These are phyloP conservation scores for Xylaria sp. DNA, from an alignment of 2,329 filamentous ascomycete genomes.

Conservation along the genomic window DNA sequence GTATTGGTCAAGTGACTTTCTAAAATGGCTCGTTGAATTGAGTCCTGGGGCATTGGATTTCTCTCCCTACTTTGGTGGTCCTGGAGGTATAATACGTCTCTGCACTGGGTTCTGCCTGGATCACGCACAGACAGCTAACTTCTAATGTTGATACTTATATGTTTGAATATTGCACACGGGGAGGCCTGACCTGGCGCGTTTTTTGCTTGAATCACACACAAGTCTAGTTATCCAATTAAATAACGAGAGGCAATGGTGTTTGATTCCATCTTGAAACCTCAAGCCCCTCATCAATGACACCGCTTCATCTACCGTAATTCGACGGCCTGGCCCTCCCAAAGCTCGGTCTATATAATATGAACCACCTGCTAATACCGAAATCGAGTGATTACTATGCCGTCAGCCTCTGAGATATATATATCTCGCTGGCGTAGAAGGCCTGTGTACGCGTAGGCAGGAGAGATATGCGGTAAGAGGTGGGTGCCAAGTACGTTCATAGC, in stretches of 20 bases:
- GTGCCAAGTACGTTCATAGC: constrained; percentile 17
- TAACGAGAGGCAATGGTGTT: background rate
- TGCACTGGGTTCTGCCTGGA: background rate
- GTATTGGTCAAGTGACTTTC: background rate
- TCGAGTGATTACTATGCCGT: background rate
- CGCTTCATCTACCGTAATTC: background rate
- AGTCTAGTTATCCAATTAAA: background rate
- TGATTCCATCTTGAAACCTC: background rate
- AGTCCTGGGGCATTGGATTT: background rate
- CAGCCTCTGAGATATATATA: background rate
- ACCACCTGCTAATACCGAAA: background rate
- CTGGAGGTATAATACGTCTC: background rate
- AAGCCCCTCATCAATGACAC: background rate
- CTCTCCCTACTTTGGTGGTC: background rate
- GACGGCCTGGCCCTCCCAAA: background rate
- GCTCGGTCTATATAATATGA: background rate
- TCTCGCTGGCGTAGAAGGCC: background rate
- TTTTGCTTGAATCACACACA: background rate
- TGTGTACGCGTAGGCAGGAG: background rate
- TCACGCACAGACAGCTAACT: background rate
- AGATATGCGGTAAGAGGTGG: constrained; percentile 8
- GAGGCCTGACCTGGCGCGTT: background rate
- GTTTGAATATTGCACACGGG: background rate
- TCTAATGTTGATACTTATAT: background rate
- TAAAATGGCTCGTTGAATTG: background rate